Evolutionary conservation across 441 rosid genomes (phyloP).

Genomic region (Daphne laureola): DNA sequence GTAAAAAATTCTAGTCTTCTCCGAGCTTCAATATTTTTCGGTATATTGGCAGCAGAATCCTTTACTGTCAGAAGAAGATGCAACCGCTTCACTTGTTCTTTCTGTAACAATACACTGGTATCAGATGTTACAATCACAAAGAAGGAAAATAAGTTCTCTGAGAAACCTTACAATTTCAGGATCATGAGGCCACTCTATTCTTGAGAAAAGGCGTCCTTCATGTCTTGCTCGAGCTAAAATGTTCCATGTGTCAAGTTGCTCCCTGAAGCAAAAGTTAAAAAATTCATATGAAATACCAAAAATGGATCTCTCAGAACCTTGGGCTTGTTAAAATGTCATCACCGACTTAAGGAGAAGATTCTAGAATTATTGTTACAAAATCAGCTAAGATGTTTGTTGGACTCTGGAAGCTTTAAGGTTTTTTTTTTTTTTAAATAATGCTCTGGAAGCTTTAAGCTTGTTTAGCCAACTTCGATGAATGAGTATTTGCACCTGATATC

Average conservation of each 20-base stretch:
- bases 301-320: background rate
- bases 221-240: conserved; percentile 81
- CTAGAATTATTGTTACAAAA: too few species aligned
- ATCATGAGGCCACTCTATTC: conserved; percentile 89
- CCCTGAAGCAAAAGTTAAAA: conserved; percentile 43
- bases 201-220: conserved; percentile 84
- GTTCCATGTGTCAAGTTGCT: conserved; percentile 97
- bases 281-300: background rate
- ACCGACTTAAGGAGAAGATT: too few species aligned
- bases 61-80: conserved; percentile 98
- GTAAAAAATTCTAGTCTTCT: conserved; percentile 90
- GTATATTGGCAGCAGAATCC: conserved; percentile 91
- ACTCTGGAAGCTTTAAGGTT: too few species aligned
- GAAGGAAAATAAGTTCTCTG: conserved; percentile 2
- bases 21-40: conserved; percentile 97
- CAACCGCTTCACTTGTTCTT: conserved; percentile 90
- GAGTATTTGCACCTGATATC: too few species aligned
- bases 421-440: too few species aligned
- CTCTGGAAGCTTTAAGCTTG: too few species aligned
- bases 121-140: conserved; percentile 22
- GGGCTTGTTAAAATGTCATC: too few species aligned
- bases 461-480: too few species aligned
- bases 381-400: too few species aligned
- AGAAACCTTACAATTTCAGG: conserved; percentile 69
- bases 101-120: conserved; percentile 37